Evolutionary conservation across 2,329 filamentous ascomycete genomes (phyloP).

Genomic region (Ophiostoma piceae): DNA sequence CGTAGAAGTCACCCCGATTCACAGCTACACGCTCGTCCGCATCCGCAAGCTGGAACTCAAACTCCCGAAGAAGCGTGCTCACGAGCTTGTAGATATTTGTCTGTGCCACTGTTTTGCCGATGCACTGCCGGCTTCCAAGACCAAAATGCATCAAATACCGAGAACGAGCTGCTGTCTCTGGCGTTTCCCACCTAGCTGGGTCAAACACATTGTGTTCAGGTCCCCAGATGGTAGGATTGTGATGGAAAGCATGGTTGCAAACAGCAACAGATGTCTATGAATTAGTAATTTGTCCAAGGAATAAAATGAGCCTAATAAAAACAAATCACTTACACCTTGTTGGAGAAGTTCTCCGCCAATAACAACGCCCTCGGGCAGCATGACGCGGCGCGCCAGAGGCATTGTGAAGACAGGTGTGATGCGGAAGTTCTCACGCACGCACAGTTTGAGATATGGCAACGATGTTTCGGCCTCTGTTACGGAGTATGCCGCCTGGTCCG

Average conservation of each 20-base stretch:
- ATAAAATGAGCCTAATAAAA: neutral
- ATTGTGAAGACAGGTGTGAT: conserved; percentile 36
- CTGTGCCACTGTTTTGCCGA: conserved; percentile 35
- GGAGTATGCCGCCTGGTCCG: neutral
- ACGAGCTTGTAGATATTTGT: conserved; percentile 35
- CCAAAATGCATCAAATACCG: conserved; percentile 36
- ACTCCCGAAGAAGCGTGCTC: conserved; percentile 33
- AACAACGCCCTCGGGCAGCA: conserved; percentile 28
- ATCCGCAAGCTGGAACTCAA: conserved; percentile 33
- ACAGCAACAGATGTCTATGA: neutral
- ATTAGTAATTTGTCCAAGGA: neutral
- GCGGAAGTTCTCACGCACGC: conserved; percentile 35
- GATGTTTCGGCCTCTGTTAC: neutral
- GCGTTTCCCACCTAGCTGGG: conserved; percentile 18
- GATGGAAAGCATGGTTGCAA: neutral
- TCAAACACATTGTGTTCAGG: neutral
- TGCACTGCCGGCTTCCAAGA: conserved; percentile 33
- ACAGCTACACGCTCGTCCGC: conserved; percentile 20
- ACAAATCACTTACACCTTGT: neutral
- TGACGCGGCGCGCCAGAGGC: conserved; percentile 33
- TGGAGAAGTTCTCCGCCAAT: conserved; percentile 13
- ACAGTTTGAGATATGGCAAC: conserved; percentile 30
- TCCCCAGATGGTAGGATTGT: neutral
- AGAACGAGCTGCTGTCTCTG: conserved; percentile 25
- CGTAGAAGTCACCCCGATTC: conserved; percentile 20